phyloP scores from a whole-genome alignment of 1,139 yeast species.

The Hyphopichia wangnamkhiaoensis region DNA sequence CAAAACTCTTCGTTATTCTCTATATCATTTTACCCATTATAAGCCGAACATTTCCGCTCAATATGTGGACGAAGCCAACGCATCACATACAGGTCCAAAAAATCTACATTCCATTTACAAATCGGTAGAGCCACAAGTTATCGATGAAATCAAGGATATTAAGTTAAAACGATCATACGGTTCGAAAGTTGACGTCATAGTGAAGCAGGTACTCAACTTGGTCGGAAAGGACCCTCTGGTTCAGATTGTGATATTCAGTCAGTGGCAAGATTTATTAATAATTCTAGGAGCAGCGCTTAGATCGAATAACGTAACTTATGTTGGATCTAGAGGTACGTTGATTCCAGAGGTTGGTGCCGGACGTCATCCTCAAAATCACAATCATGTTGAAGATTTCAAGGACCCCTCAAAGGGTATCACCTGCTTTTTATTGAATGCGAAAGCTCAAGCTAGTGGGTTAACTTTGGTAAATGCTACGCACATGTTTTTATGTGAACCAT shows the following conservation, averaged over 20 bases:
- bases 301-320: slow-evolving; percentile 54
- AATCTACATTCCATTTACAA: slow-evolving; percentile 50
- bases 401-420: slow-evolving; percentile 60
- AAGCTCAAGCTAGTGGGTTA: slow-evolving; percentile 85
- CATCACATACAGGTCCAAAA: slow-evolving; percentile 10
- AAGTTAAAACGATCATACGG: slow-evolving; percentile 60
- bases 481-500: slow-evolving; percentile 86
- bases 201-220: slow-evolving; percentile 68
- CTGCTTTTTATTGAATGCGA: slow-evolving; percentile 81
- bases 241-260: slow-evolving; percentile 85
- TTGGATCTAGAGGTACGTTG: slow-evolving; percentile 43
- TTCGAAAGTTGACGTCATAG: slow-evolving; percentile 80
- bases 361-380: slow-evolving; percentile 29
- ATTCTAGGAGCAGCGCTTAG: slow-evolving; percentile 69
- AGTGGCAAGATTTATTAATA: slow-evolving; percentile 76
- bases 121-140: slow-evolving; percentile 40
- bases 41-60: slow-evolving; percentile 50
- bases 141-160: slow-evolving; percentile 47
- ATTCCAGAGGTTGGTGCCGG: slow-evolving; percentile 35
- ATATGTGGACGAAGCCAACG: slow-evolving; percentile 29
- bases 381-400: slow-evolving; percentile 65
- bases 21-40: slow-evolving; percentile 60
- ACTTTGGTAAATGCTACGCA: slow-evolving; percentile 91
- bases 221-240: slow-evolving; percentile 58
- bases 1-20: slow-evolving; percentile 39